Conservation (phyloP, 2,329 filamentous ascomycete genomes). For the Trichoderma gracile region DNA sequence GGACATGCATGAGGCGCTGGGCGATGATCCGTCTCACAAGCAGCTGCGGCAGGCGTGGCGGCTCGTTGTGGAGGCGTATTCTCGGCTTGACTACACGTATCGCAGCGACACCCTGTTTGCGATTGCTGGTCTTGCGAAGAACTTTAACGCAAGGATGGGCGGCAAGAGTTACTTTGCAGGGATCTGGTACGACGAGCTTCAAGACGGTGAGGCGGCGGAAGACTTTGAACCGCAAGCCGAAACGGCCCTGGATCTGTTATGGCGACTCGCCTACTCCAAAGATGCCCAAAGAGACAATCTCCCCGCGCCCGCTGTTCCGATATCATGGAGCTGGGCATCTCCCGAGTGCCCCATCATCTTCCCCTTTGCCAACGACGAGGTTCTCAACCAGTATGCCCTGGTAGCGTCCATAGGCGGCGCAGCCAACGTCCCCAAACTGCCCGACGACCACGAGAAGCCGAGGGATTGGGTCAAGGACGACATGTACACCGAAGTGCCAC, state of each 20-base stretch:
- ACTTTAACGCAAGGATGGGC: conserved; percentile 10
- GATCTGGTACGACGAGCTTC: conserved; percentile 14
- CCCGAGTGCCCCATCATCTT: conserved; percentile 18
- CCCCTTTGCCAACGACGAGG: conserved; percentile 18
- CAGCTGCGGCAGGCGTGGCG: conserved; percentile 20
- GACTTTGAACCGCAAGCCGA: neutral
- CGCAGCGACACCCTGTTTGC: conserved; percentile 23
- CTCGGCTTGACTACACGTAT: conserved; percentile 15
- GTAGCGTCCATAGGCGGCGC: neutral
- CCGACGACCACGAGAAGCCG: conserved; percentile 10
- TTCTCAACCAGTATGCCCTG: neutral
- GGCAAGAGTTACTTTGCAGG: conserved; percentile 20
- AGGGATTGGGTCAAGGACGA: conserved; percentile 16
- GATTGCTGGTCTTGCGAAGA: conserved; percentile 21
- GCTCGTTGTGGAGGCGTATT: conserved; percentile 19
- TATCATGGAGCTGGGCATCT: conserved; percentile 22
- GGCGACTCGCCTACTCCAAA: conserved; percentile 10
- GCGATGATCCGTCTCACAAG: conserved; percentile 11
- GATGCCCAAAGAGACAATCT: conserved; percentile 2
- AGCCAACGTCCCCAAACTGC: conserved; percentile 12
- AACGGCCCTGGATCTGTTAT: conserved; percentile 11
- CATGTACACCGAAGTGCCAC: conserved; percentile 22
- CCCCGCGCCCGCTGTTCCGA: conserved; percentile 8
- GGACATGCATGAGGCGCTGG: conserved; percentile 2
- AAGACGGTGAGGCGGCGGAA: neutral